Evolutionary conservation across 805 yeast genomes (phyloP).

Genomic region (Wickerhamomyces ciferrii): DNA sequence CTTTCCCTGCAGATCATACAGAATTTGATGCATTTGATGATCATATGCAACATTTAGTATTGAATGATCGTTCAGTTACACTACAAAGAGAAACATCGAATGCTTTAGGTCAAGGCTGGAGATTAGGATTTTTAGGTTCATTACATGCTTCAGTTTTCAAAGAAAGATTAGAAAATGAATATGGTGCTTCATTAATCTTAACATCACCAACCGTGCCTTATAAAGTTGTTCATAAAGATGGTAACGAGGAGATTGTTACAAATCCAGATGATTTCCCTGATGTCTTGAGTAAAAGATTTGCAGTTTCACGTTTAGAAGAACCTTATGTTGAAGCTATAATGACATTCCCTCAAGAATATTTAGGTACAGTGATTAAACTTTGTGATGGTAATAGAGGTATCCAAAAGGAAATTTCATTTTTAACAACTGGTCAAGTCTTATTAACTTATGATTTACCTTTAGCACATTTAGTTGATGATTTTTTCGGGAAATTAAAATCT

Average conservation of each 20-base stretch:
- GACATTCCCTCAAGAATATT: constrained; percentile 85
- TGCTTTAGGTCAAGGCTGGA: constrained; percentile 97
- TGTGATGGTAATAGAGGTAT: constrained; percentile 83
- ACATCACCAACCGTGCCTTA: constrained; percentile 98
- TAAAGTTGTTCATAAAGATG: constrained; percentile 63
- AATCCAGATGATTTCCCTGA: constrained; percentile 95
- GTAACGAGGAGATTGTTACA: constrained; percentile 58
- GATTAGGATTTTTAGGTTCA: constrained; percentile 91
- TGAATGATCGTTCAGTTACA: constrained; percentile 90
- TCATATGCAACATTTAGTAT: constrained; percentile 78
- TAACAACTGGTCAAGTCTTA: constrained; percentile 76
- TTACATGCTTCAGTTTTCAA: constrained; percentile 92
- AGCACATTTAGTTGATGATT: constrained; percentile 89
- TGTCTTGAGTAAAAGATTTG: constrained; percentile 28
- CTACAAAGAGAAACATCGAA: constrained; percentile 86
- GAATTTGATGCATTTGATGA: constrained; percentile 89
- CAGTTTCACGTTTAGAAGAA: constrained; percentile 58
- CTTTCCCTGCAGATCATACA: constrained; percentile 92
- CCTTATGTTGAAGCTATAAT: constrained; percentile 89
- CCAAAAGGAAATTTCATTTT: constrained; percentile 73
- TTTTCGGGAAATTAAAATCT: constrained; percentile 90
- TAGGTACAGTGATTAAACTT: constrained; percentile 80
- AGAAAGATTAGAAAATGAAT: constrained; percentile 87
- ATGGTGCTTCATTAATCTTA: constrained; percentile 86
- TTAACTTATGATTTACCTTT: constrained; percentile 79